phyloP scores from a whole-genome alignment of 805 yeast genomes.

The Candida xiaguanensis region DNA sequence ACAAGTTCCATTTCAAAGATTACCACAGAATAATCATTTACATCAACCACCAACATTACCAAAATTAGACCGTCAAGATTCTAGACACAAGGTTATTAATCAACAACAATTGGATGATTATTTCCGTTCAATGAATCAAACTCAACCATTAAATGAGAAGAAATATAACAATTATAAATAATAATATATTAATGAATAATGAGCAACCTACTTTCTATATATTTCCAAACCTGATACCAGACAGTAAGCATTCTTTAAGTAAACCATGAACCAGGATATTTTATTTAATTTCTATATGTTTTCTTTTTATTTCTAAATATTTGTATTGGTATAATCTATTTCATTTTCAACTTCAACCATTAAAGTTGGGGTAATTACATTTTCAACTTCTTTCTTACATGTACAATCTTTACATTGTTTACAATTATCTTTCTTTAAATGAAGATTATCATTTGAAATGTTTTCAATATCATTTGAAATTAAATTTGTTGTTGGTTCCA shows the following conservation, averaged over 20 bases:
- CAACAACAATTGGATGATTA: constrained; percentile 5
- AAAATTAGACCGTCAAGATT: neutral
- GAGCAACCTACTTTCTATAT: too few species aligned
- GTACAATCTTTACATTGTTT: constrained; percentile 3
- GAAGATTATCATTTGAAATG: neutral
- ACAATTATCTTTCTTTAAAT: neutral
- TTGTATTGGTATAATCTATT: constrained; percentile 10
- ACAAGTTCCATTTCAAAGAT: constrained; percentile 8
- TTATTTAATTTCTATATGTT: too few species aligned
- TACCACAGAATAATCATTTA: constrained; percentile 5
- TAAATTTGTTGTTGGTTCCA: neutral
- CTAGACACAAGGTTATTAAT: constrained; percentile 1
- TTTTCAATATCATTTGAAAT: constrained; percentile 4
- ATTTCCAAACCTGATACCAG: too few species aligned
- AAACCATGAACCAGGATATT: too few species aligned
- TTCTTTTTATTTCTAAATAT: too few species aligned
- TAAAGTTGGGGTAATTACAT: constrained; percentile 2
- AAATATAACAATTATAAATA: neutral
- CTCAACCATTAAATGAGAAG: neutral
- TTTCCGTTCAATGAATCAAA: neutral
- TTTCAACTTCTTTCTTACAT: constrained; percentile 1
- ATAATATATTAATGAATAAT: too few species aligned
- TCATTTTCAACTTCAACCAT: constrained; percentile 9
- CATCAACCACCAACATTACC: constrained; percentile 5
- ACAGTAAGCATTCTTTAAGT: too few species aligned